Base-by-base conservation (phyloP, 2,329 filamentous ascomycete species). In the Leptographium flavum region DNA sequence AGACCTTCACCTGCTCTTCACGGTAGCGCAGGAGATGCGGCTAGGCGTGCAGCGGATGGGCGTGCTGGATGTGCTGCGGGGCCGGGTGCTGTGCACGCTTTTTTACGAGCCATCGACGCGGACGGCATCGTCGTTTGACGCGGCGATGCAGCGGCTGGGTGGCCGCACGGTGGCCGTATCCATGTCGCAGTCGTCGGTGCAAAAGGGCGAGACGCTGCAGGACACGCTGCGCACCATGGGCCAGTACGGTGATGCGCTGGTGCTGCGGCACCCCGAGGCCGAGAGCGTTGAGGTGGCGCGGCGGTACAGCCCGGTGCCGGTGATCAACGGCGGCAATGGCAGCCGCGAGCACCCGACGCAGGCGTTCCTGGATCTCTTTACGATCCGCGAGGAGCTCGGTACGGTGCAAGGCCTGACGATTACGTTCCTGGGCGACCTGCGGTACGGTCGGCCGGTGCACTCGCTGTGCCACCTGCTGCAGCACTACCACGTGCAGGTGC, bases 71-170 rank as follows among this genome's bases (percentile, higher is more conserved):
- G 73, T 94, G 46, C 77, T 98, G 50, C 85, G 83, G 56, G 87
- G 88, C 25, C 80, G 84, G 39, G 77, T 98, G 13, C 74, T 98
- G 32, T 87, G 83, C 66, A 92, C 86, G 2, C 79, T 98, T 68
- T 98, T 98, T 74, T 98, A 88, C 64, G 92, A 98, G 71, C 92
- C 92, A 2, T 96, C 90, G 1, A 98, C 92, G 3, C 78, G 92
- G 45, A 98, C 92, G 5, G 95, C 90, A 13, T 79, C 85, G 32
- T 98, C 92, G 4, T 98, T 98, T 56, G 92, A 98, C 59, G 85
- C 90, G 46, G 92, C 92, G 36, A 98, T 98, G 92, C 93, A 98
- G 71, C 83, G 93, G 43, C 81, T 98, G 5, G 92, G 92, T 54
- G 92, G 92, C 40, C 77, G 87, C 41, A 90, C 83, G 3, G 74